These are phyloP conservation scores for Candida orba DNA, from an alignment of 805 yeast species.

Conservation along the genomic window DNA sequence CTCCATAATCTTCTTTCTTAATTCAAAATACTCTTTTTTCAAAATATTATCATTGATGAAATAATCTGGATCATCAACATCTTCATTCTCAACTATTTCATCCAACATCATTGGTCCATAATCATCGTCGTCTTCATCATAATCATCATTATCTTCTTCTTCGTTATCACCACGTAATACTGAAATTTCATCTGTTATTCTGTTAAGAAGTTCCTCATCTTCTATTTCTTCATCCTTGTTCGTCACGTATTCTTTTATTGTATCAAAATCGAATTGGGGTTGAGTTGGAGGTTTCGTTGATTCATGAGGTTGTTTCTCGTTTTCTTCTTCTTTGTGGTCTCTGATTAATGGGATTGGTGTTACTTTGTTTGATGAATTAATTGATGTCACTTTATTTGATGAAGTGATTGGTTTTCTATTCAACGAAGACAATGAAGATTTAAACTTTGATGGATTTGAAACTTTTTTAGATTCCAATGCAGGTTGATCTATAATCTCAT, in stretches of 20 bases:
- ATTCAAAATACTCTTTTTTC: constrained; percentile 24
- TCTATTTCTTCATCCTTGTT: constrained; percentile 14
- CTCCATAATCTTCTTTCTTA: constrained; percentile 25
- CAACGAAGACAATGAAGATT: constrained; percentile 9
- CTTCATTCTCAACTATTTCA: constrained; percentile 34
- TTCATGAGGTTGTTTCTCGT: neutral
- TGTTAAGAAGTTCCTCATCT: constrained; percentile 16
- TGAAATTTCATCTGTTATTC: constrained; percentile 14
- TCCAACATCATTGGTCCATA: constrained; percentile 35
- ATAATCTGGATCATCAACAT: constrained; percentile 23
- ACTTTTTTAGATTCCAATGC: no score
- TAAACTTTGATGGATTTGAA: no score
- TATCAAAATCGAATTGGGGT: constrained; percentile 6
- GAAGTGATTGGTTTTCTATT: neutral
- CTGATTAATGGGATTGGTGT: neutral
- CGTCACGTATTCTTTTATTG: constrained; percentile 11
- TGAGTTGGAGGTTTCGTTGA: no score
- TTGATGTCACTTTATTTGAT: neutral
- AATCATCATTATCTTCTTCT: constrained; percentile 24
- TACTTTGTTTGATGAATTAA: neutral
- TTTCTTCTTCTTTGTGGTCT: neutral
- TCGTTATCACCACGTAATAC: constrained; percentile 9
- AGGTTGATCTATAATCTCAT: no score
- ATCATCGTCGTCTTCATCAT: constrained; percentile 26
- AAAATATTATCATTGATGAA: constrained; percentile 23